phyloP scores from a whole-genome alignment of 306 rosid genomes.

The Casuarina cunninghamiana region DNA sequence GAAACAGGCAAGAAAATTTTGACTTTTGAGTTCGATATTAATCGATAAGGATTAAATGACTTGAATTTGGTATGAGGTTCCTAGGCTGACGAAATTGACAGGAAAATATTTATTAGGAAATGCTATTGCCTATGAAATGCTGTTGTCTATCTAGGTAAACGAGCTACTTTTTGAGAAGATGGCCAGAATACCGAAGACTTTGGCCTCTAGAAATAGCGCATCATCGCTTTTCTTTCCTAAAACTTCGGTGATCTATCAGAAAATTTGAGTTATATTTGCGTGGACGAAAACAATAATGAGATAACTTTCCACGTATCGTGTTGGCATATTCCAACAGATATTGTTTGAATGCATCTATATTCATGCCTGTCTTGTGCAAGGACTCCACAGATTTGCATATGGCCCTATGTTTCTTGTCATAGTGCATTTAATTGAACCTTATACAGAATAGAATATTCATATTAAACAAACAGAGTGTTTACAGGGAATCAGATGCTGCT shows the following conservation, averaged over 20 bases:
- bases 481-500: conserved; percentile 13
- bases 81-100: conserved; percentile 41
- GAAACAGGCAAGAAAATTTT: neutral
- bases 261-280: conserved; percentile 49
- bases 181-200: neutral
- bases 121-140: neutral
- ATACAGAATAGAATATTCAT: conserved; percentile 9
- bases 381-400: conserved; percentile 93
- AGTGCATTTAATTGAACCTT: conserved; percentile 76
- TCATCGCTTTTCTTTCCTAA: neutral
- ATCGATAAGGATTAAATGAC: neutral
- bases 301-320: conserved; percentile 93
- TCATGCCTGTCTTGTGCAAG: conserved; percentile 94
- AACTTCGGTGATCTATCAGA: conserved; percentile 2
- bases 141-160: neutral
- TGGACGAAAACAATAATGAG: conserved; percentile 93
- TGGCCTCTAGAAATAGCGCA: conserved; percentile 8
- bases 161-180: neutral
- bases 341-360: conserved; percentile 74
- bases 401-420: conserved; percentile 89
- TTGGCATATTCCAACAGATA: conserved; percentile 75
- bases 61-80: neutral
- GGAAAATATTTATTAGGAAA: neutral
- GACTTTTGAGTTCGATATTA: neutral
- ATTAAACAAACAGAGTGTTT: neutral